phyloP scores from a whole-genome alignment of 192 early-diverging fungal genomes.

The Haplosporangium gracile region DNA sequence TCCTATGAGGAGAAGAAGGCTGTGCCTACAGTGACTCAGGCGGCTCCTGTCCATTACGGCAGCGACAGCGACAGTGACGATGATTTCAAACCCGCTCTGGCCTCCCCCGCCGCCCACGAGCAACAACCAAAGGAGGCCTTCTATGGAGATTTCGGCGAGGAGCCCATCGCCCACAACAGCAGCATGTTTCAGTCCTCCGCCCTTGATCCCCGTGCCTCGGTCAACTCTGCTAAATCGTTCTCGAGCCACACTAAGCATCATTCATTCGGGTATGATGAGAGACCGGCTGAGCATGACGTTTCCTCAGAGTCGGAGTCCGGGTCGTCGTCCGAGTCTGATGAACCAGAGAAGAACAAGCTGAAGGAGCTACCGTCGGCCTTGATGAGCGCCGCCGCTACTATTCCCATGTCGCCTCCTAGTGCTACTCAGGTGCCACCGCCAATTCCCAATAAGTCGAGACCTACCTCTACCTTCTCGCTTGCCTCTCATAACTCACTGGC shows the following conservation, averaged over 20 bases:
- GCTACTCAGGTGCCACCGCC: conserved; percentile 20
- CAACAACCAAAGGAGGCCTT: conserved; percentile 10
- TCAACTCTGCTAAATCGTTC: conserved; percentile 45
- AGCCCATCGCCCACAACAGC: background rate
- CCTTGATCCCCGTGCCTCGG: conserved; percentile 26
- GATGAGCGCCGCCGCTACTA: background rate
- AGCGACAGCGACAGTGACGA: background rate
- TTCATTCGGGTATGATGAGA: conserved; percentile 40
- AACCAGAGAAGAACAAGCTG: conserved; percentile 17
- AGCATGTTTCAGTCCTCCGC: conserved; percentile 10
- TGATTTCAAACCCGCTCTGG: background rate
- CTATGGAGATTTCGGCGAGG: conserved; percentile 22
- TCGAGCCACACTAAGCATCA: conserved; percentile 51
- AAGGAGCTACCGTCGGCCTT: background rate
- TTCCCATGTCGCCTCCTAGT: conserved; percentile 3
- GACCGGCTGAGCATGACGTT: conserved; percentile 12
- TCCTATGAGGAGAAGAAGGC: conserved; percentile 9
- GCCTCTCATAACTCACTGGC: conserved; percentile 4
- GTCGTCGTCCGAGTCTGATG: conserved; percentile 20
- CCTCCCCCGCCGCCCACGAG: background rate
- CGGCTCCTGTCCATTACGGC: background rate
- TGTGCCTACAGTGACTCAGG: background rate
- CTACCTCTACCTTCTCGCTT: conserved; percentile 30
- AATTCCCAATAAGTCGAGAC: conserved; percentile 39
- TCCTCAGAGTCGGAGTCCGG: conserved; percentile 44